Evolutionary conservation across 2,329 filamentous ascomycete genomes (phyloP).

Genomic region (Lasiodiplodia sp.): DNA sequence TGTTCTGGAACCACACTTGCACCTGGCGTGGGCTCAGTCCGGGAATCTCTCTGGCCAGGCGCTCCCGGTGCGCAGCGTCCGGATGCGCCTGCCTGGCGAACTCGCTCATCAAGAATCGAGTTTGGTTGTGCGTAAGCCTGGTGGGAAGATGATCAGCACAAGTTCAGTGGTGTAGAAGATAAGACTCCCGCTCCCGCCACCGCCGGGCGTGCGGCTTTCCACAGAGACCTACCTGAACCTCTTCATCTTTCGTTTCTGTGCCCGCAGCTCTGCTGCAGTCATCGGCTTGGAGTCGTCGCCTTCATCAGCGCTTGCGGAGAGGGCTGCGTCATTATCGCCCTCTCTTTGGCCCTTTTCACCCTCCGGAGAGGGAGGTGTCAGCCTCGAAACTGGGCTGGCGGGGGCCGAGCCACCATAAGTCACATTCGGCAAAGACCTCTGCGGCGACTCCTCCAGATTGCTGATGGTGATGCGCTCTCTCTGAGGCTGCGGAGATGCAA

Average conservation of each 20-base stretch:
- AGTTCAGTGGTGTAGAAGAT: not conserved
- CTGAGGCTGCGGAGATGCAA: constrained; percentile 37
- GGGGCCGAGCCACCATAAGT: constrained; percentile 54
- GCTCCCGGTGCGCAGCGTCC: constrained; percentile 87
- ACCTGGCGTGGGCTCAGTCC: constrained; percentile 91
- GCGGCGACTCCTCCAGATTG: constrained; percentile 46
- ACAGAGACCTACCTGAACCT: constrained; percentile 69
- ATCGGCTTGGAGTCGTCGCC: constrained; percentile 48
- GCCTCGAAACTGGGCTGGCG: constrained; percentile 54
- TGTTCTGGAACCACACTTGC: constrained; percentile 98
- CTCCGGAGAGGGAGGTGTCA: constrained; percentile 54
- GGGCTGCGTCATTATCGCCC: constrained; percentile 49
- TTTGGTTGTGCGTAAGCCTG: constrained; percentile 94
- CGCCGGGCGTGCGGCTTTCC: not conserved
- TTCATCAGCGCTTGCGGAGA: constrained; percentile 36
- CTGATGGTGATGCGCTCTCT: constrained; percentile 42
- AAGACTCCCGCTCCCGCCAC: not conserved
- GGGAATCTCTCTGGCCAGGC: constrained; percentile 87
- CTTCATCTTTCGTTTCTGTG: constrained; percentile 69
- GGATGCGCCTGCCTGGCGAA: constrained; percentile 95
- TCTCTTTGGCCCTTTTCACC: constrained; percentile 50
- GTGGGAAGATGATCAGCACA: constrained; percentile 7
- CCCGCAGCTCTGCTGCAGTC: constrained; percentile 57
- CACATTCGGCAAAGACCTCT: constrained; percentile 42
- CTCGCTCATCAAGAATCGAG: constrained; percentile 96